Evolutionary conservation across 2,329 filamentous ascomycete species (phyloP).

Genomic region (Penicillium sp.): DNA sequence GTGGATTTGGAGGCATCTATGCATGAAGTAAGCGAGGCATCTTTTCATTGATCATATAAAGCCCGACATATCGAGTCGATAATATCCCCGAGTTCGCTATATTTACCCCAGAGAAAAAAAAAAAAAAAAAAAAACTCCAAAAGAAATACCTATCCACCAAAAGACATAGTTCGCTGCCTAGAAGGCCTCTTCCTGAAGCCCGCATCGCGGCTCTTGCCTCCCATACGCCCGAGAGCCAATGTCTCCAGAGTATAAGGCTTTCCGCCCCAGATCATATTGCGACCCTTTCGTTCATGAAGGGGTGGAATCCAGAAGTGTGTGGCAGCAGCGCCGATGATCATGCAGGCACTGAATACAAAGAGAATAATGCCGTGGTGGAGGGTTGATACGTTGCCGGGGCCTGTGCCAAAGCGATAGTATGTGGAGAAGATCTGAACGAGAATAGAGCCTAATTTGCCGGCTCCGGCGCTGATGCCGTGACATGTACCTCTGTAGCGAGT

Average conservation of each 20-base stretch:
- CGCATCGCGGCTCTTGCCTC: conserved; percentile 35
- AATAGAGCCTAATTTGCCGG: conserved; percentile 52
- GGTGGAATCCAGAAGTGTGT: conserved; percentile 43
- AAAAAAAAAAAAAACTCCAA: neutral
- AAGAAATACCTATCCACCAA: conserved; percentile 10
- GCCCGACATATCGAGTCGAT: neutral
- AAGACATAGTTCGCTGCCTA: conserved; percentile 19
- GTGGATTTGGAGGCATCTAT: neutral
- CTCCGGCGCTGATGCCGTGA: conserved; percentile 52
- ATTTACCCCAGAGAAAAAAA: neutral
- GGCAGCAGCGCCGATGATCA: conserved; percentile 40
- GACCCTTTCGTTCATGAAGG: conserved; percentile 29
- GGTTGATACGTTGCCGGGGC: conserved; percentile 30
- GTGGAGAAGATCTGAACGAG: conserved; percentile 40
- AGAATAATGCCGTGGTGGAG: conserved; percentile 39
- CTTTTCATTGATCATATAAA: neutral
- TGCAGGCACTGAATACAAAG: conserved; percentile 41
- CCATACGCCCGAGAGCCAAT: conserved; percentile 37
- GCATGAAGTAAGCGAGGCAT: conserved; percentile 1
- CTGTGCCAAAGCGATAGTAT: conserved; percentile 39
- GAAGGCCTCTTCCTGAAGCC: conserved; percentile 17
- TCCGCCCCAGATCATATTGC: conserved; percentile 32
- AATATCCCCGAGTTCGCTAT: neutral
- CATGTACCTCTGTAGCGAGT: conserved; percentile 52
- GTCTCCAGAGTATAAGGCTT: conserved; percentile 39